phyloP scores from a whole-genome alignment of 257 asterid species.

The Ballota nigra region DNA sequence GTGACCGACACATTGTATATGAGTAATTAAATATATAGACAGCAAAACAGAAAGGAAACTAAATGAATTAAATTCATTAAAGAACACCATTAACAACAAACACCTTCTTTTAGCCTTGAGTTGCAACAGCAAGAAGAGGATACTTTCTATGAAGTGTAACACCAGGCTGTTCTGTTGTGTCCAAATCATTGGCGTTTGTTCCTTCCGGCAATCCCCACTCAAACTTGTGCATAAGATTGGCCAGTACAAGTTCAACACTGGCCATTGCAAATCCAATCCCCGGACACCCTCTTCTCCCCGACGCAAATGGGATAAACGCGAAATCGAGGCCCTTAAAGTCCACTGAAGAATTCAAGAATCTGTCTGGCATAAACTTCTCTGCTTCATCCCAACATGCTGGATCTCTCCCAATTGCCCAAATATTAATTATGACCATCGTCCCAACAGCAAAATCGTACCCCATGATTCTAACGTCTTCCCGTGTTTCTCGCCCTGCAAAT shows the following conservation, averaged over 20 bases:
- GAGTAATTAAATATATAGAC: too few relatives aligned
- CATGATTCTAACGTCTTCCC: constrained; percentile 25
- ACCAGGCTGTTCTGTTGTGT: constrained; percentile 29
- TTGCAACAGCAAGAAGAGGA: constrained; percentile 28
- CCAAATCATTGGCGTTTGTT: constrained; percentile 26
- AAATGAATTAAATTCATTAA: too few relatives aligned
- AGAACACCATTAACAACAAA: too few relatives aligned
- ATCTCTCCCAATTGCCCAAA: too few relatives aligned
- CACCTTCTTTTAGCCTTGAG: too few relatives aligned
- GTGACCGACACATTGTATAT: too few relatives aligned
- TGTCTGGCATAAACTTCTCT: constrained; percentile 26
- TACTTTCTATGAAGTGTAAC: constrained; percentile 1
- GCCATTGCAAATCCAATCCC: constrained; percentile 25
- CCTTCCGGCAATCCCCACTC: constrained; percentile 35
- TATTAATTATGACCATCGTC: too few relatives aligned
- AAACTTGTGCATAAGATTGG: constrained; percentile 31
- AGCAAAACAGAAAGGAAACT: too few relatives aligned
- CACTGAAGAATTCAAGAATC: constrained; percentile 26
- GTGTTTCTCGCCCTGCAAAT: constrained; percentile 28
- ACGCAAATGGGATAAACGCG: constrained; percentile 30
- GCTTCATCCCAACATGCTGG: constrained; percentile 30
- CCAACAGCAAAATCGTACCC: constrained; percentile 37
- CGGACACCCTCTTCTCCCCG: constrained; percentile 36
- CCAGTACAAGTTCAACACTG: constrained; percentile 13
- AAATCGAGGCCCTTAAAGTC: constrained; percentile 29